Evolutionary conservation across 2,329 filamentous ascomycete species (phyloP).

Genomic region (Boeremia lycopersici): DNA sequence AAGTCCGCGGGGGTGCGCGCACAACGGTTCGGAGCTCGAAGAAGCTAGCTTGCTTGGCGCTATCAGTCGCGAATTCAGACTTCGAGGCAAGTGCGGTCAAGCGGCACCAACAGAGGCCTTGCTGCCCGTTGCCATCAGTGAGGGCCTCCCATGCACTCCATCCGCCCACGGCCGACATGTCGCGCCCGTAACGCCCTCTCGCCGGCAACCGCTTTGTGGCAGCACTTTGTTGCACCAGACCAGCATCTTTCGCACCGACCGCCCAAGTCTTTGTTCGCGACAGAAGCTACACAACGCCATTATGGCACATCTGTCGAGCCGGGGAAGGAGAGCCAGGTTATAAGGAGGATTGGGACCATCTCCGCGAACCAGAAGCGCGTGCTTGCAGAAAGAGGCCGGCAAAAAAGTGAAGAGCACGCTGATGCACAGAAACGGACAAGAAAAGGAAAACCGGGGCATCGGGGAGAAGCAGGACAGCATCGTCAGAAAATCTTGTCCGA

Average conservation of each 20-base stretch:
- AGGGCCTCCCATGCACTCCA: conserved; percentile 36
- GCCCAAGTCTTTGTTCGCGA: conserved; percentile 26
- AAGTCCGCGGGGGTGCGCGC: conserved; percentile 18
- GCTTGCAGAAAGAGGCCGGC: background rate
- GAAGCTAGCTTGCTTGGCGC: conserved; percentile 28
- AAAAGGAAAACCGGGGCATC: background rate
- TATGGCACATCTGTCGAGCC: background rate
- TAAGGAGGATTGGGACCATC: too few species aligned
- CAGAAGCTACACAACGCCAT: conserved; percentile 4
- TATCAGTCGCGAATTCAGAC: conserved; percentile 6
- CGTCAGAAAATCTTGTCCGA: conserved; percentile 10
- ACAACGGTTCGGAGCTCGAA: conserved; percentile 10
- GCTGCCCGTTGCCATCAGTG: conserved; percentile 9
- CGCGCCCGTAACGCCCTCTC: conserved; percentile 42
- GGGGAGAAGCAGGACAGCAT: background rate
- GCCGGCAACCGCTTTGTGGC: conserved; percentile 40
- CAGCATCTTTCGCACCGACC: conserved; percentile 18
- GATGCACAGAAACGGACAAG: background rate
- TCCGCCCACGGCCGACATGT: conserved; percentile 34
- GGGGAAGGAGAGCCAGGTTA: background rate
- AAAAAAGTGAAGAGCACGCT: background rate
- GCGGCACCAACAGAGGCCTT: conserved; percentile 6
- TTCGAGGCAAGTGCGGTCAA: conserved; percentile 3
- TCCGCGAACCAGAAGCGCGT: too few species aligned
- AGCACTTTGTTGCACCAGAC: conserved; percentile 37